Evolutionary conservation across 768 basidiomycete genomes (phyloP).

Genomic region (Scleroderma bovista): DNA sequence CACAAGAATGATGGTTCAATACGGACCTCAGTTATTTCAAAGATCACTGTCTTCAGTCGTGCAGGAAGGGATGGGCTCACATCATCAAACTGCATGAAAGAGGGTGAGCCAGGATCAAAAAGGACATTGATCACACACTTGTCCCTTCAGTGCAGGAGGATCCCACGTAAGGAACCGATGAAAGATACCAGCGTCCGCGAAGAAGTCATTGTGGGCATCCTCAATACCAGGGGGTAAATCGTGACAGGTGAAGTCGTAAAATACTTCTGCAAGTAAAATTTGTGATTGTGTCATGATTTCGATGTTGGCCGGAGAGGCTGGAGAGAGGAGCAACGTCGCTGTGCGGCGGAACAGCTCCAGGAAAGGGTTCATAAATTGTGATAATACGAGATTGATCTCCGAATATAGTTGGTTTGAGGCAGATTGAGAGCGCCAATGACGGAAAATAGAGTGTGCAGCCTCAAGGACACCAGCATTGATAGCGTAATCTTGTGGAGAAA

Average conservation of each 20-base stretch:
- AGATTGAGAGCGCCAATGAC: constrained; percentile 86
- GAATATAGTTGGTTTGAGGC: constrained; percentile 82
- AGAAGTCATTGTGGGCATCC: constrained; percentile 80
- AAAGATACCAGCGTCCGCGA: constrained; percentile 68
- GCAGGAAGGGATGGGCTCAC: constrained; percentile 81
- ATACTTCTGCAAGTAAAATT: constrained; percentile 78
- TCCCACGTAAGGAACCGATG: constrained; percentile 81
- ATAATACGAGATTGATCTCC: constrained; percentile 88
- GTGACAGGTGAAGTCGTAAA: constrained; percentile 91
- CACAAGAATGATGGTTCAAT: not conserved
- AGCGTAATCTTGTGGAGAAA: constrained; percentile 77
- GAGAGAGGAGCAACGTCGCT: constrained; percentile 43
- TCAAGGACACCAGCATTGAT: constrained; percentile 87
- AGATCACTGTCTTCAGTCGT: constrained; percentile 80
- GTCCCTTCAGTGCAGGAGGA: constrained; percentile 56
- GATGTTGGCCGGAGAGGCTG: constrained; percentile 34
- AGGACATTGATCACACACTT: constrained; percentile 38
- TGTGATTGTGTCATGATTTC: constrained; percentile 64
- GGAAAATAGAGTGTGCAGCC: constrained; percentile 95
- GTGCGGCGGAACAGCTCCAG: constrained; percentile 76
- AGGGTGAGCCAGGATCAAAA: not conserved
- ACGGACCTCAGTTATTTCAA: constrained; percentile 83
- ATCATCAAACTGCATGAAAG: constrained; percentile 61
- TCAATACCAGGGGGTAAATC: constrained; percentile 94
- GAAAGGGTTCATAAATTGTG: constrained; percentile 79